Evolutionary conservation across 345 rosid species (phyloP).

Genomic region (Kernera saxatilis): DNA sequence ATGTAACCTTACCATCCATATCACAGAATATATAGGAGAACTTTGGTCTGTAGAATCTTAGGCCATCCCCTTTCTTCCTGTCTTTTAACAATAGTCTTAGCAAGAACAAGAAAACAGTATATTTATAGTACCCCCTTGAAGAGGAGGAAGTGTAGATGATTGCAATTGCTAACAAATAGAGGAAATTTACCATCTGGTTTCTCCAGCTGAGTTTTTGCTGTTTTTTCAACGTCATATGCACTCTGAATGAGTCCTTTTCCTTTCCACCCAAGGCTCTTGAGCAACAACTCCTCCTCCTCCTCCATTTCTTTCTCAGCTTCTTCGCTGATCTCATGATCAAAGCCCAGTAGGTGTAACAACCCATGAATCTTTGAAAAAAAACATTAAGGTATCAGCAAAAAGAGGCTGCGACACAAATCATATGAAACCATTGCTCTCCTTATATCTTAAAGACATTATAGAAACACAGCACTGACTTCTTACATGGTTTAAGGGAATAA

Average conservation of each 20-base stretch:
- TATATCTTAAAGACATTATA: not conserved
- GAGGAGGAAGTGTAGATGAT: not conserved
- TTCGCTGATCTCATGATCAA: slow-evolving; percentile 91
- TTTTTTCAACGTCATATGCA: slow-evolving; percentile 51
- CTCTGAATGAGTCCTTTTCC: slow-evolving; percentile 93
- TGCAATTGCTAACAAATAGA: not conserved
- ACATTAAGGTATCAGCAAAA: not conserved
- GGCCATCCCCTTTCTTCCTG: slow-evolving; percentile 85
- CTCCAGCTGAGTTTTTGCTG: slow-evolving; percentile 33
- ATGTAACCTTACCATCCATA: slow-evolving; percentile 76
- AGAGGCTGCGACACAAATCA: not conserved
- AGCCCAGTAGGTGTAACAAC: slow-evolving; percentile 81
- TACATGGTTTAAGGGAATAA: not conserved
- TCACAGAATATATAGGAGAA: slow-evolving; percentile 96
- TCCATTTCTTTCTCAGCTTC: slow-evolving; percentile 98
- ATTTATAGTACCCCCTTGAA: slow-evolving; percentile 4
- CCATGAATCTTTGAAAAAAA: slow-evolving; percentile 69
- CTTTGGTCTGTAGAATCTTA: slow-evolving; percentile 83
- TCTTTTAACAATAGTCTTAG: slow-evolving; percentile 53
- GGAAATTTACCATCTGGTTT: slow-evolving; percentile 55
- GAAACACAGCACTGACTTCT: not conserved
- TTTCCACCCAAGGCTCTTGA: slow-evolving; percentile 84
- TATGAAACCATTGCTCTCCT: not conserved
- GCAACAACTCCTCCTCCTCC: slow-evolving; percentile 68
- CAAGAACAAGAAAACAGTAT: slow-evolving; percentile 15